These are phyloP conservation scores for Agastache rugosa DNA, from an alignment of 257 asterid genomes.

Conservation along the genomic window DNA sequence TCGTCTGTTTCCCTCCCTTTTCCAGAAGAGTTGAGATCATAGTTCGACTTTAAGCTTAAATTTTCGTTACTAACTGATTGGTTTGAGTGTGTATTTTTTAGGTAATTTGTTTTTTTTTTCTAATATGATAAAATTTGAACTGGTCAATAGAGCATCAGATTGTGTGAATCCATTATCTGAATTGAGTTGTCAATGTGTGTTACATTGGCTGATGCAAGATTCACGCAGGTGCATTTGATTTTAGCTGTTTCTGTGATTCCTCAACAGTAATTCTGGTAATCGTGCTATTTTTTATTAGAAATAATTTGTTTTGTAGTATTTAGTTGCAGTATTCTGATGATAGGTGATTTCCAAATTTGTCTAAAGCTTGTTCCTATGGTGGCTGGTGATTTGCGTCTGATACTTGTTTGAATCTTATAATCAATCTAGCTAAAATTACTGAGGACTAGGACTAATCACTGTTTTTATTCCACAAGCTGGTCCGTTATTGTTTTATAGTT, in stretches of 20 bases:
- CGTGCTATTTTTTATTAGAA: too few relatives aligned
- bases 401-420: neutral
- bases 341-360: neutral
- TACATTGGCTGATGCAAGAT: conserved; percentile 21
- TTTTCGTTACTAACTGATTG: neutral
- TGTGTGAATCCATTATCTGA: conserved; percentile 1
- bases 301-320: too few relatives aligned
- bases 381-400: neutral
- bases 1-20: neutral
- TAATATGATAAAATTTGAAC: neutral
- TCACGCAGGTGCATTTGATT: neutral
- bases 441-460: neutral
- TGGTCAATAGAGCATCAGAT: neutral
- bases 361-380: too few relatives aligned
- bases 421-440: neutral
- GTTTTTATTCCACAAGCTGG: neutral
- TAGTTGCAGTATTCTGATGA: too few relatives aligned
- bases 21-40: neutral
- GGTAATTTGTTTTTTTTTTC: neutral
- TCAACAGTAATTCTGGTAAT: neutral
- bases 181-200: neutral
- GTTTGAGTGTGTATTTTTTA: neutral
- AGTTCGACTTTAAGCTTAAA: neutral
- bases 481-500: too few relatives aligned
- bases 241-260: conserved; percentile 12